Conservation (phyloP, 2,329 filamentous ascomycete genomes). For the Davidsoniella australis region DNA sequence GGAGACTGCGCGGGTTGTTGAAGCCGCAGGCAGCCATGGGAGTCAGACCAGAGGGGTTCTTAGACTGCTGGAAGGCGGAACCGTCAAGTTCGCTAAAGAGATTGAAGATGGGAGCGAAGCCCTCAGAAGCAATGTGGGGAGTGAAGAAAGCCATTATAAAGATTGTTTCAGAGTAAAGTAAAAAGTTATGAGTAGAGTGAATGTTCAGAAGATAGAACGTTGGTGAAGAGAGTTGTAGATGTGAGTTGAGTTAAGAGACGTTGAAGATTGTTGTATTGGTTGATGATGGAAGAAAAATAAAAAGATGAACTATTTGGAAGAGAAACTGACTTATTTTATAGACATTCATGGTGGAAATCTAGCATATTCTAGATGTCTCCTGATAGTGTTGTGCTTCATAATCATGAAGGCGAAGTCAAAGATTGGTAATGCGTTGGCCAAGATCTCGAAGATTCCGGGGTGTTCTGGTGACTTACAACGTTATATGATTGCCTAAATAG, state of each 20-base stretch:
- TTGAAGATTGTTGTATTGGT: slow-evolving; percentile 4
- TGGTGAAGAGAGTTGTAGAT: not conserved
- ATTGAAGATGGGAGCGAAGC: slow-evolving; percentile 44
- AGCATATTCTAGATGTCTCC: slow-evolving; percentile 2
- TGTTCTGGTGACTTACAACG: no score
- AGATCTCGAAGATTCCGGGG: no score
- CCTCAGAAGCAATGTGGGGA: slow-evolving; percentile 30
- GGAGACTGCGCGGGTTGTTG: slow-evolving; percentile 1
- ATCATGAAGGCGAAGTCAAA: no score
- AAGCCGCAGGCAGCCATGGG: not conserved
- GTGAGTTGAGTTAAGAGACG: not conserved
- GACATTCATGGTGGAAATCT: not conserved
- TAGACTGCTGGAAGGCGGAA: slow-evolving; percentile 27
- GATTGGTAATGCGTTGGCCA: no score
- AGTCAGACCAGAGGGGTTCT: not conserved
- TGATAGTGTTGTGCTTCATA: not conserved
- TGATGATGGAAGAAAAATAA: slow-evolving; percentile 2
- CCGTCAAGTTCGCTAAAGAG: slow-evolving; percentile 31
- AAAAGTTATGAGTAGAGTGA: not conserved
- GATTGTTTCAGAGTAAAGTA: not conserved
- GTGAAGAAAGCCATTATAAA: slow-evolving; percentile 45
- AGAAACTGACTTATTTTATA: slow-evolving; percentile 3
- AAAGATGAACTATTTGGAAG: not conserved
- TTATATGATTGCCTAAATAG: no score
- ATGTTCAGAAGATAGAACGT: slow-evolving; percentile 1